phyloP scores from a whole-genome alignment of 1,139 yeast genomes.

The Suhomyces kunorum region DNA sequence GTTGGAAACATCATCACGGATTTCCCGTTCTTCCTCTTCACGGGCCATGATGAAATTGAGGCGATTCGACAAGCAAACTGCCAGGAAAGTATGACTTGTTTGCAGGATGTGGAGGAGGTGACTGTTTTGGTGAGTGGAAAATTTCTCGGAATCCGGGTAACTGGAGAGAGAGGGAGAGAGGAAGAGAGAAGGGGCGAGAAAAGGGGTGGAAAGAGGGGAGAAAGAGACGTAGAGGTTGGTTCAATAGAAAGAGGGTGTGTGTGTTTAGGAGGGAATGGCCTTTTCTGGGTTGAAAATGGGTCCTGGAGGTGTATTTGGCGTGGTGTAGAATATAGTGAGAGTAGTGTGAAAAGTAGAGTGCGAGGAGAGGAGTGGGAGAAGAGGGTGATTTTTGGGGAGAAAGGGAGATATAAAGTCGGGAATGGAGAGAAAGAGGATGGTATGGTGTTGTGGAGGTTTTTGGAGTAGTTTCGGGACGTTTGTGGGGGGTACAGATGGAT shows the following conservation, averaged over 20 bases:
- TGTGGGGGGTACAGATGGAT: too few relatives aligned
- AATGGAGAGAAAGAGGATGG: neutral
- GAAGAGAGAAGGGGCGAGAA: neutral
- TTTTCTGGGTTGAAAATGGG: neutral
- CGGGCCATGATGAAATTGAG: slow-evolving; percentile 19
- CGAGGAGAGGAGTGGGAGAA: neutral
- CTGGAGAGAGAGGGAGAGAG: neutral
- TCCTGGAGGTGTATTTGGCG: neutral
- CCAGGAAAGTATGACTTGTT: slow-evolving; percentile 11
- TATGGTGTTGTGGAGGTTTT: too few relatives aligned
- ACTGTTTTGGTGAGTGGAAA: slow-evolving; percentile 13
- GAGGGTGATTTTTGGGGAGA: neutral
- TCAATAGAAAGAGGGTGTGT: neutral
- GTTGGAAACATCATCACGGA: slow-evolving; percentile 34
- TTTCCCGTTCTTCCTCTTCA: slow-evolving; percentile 39
- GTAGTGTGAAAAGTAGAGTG: neutral
- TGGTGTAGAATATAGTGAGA: neutral
- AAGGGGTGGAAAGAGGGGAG: neutral
- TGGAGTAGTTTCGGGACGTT: too few relatives aligned
- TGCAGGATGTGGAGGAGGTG: slow-evolving; percentile 2
- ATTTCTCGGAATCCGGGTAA: slow-evolving; percentile 14
- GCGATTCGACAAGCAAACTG: slow-evolving; percentile 3
- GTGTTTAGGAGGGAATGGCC: neutral
- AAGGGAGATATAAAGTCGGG: neutral
- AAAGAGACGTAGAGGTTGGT: neutral